Conservation (phyloP, 1,139 yeast genomes). For the Meyerozyma sp. region DNA sequence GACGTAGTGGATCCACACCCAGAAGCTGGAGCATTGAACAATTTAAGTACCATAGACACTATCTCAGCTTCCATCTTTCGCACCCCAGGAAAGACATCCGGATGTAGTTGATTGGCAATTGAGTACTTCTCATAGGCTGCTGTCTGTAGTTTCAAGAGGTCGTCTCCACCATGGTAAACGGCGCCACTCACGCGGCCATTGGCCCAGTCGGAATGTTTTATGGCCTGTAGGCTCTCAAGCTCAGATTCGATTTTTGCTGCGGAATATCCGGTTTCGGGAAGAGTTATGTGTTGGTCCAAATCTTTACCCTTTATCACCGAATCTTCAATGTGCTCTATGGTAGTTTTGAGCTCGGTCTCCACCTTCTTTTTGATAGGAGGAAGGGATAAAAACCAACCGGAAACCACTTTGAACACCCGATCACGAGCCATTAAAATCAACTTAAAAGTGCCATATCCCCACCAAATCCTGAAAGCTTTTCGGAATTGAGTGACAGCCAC, state of each 20-base stretch:
- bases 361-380: conserved; percentile 57
- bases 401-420: conserved; percentile 23
- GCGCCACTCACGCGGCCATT: conserved; percentile 90
- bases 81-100: conserved; percentile 95
- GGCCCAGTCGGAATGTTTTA: conserved; percentile 75
- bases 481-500: neutral
- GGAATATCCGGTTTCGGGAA: conserved; percentile 58
- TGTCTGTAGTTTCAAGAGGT: conserved; percentile 66
- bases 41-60: conserved; percentile 78
- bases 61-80: conserved; percentile 96
- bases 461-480: neutral
- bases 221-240: conserved; percentile 40
- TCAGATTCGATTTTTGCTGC: conserved; percentile 39
- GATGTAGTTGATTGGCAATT: conserved; percentile 92
- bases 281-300: conserved; percentile 39
- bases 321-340: conserved; percentile 45
- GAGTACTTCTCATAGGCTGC: conserved; percentile 71
- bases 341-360: conserved; percentile 51
- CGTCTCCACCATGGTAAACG: conserved; percentile 90
- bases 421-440: neutral
- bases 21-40: conserved; percentile 63
- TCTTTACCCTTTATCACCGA: conserved; percentile 46
- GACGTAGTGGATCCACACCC: conserved; percentile 90
- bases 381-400: conserved; percentile 22
- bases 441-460: neutral